These are phyloP conservation scores for Neofusicoccum laricinum DNA, from an alignment of 2,329 filamentous ascomycete genomes.

Conservation along the genomic window DNA sequence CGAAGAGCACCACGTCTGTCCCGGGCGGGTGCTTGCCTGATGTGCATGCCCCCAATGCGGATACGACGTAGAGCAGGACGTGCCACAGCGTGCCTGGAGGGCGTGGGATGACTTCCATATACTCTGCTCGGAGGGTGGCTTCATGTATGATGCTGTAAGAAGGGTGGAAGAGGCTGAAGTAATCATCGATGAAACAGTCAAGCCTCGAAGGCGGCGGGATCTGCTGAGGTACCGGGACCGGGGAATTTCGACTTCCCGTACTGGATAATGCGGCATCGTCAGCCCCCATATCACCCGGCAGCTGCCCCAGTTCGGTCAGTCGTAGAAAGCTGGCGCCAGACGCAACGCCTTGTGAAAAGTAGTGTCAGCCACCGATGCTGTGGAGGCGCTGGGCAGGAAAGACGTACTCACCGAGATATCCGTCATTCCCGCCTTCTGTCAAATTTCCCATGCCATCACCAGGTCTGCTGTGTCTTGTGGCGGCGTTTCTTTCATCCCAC, in stretches of 20 bases:
- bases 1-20: conserved; percentile 45
- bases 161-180: conserved; percentile 47
- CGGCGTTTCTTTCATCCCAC: neutral
- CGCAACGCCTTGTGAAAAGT: neutral
- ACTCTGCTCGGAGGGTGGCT: conserved; percentile 48
- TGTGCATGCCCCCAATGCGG: conserved; percentile 46
- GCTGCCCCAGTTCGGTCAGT: neutral
- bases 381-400: no score
- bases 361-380: neutral
- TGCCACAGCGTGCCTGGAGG: conserved; percentile 44
- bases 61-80: conserved; percentile 45
- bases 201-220: neutral
- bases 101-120: conserved; percentile 41
- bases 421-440: neutral
- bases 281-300: neutral
- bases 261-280: neutral
- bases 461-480: neutral
- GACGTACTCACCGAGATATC: neutral
- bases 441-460: conserved; percentile 10
- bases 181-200: conserved; percentile 38
- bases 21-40: conserved; percentile 41
- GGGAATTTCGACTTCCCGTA: neutral
- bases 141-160: conserved; percentile 50
- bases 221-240: neutral
- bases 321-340: conserved; percentile 2